phyloP scores from a whole-genome alignment of 2,329 filamentous ascomycete species.

The Cladosporium sp. region DNA sequence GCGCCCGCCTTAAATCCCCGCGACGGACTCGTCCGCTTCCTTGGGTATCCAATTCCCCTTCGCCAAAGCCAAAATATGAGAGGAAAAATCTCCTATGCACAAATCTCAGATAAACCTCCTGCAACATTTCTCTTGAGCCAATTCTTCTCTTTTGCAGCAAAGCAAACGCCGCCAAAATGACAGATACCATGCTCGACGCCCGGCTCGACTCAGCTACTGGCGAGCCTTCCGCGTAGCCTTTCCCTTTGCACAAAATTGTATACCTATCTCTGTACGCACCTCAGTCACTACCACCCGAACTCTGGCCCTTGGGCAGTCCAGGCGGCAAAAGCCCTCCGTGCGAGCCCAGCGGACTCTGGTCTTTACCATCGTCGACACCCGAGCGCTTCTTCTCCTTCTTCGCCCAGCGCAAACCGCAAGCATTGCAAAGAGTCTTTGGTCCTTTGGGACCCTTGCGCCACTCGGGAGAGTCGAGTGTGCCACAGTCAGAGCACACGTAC shows the following conservation, averaged over 20 bases:
- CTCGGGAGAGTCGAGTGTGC: conserved; percentile 89
- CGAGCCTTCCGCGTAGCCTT: not conserved
- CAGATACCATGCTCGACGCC: too few species aligned
- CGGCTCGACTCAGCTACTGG: too few species aligned
- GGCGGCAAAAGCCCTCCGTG: not conserved
- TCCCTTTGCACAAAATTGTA: not conserved
- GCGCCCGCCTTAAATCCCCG: not conserved
- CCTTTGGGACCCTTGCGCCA: conserved; percentile 93
- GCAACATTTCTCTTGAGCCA: too few species aligned
- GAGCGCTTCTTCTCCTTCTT: conserved; percentile 38
- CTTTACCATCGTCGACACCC: conserved; percentile 12
- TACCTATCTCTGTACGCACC: not conserved
- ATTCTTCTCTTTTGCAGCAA: too few species aligned
- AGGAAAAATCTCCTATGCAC: not conserved
- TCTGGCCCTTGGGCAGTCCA: not conserved
- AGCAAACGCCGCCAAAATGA: too few species aligned
- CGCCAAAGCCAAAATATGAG: not conserved
- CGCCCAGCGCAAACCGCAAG: conserved; percentile 61
- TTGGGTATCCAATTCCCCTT: not conserved
- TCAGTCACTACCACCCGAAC: conserved; percentile 10
- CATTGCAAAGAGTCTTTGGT: conserved; percentile 93
- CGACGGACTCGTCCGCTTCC: not conserved
- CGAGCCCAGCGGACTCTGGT: not conserved
- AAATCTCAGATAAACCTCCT: not conserved
- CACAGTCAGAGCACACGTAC: conserved; percentile 94